Evolutionary conservation across 2,329 filamentous ascomycete species (phyloP).

Genomic region (Talaromyces sp.): DNA sequence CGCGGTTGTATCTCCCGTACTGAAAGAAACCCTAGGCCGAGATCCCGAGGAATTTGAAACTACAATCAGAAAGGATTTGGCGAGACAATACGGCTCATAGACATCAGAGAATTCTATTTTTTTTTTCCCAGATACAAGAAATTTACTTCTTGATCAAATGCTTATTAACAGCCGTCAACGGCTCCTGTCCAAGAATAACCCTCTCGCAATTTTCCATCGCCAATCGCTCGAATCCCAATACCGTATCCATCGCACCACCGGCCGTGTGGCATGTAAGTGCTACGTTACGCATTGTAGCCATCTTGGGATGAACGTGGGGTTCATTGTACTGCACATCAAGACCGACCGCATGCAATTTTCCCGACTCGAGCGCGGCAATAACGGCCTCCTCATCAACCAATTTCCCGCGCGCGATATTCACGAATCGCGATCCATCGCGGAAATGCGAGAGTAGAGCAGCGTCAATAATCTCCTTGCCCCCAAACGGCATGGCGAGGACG

Average conservation of each 20-base stretch:
- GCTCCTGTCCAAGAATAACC: conserved; percentile 12
- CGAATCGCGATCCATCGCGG: conserved; percentile 47
- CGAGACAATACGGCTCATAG: not conserved
- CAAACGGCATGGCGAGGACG: conserved; percentile 41
- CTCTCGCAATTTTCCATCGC: conserved; percentile 44
- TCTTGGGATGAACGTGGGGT: conserved; percentile 46
- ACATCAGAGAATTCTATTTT: no score
- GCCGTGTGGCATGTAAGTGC: conserved; percentile 47
- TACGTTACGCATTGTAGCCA: conserved; percentile 43
- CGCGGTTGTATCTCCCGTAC: conserved; percentile 38
- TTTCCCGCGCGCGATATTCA: conserved; percentile 53
- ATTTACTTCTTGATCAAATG: conserved; percentile 14
- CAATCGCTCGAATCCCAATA: conserved; percentile 44
- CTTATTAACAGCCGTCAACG: conserved; percentile 17
- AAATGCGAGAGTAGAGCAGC: conserved; percentile 40
- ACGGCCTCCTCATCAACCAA: conserved; percentile 53
- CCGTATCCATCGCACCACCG: conserved; percentile 47
- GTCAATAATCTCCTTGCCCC: conserved; percentile 42
- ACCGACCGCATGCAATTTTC: conserved; percentile 46
- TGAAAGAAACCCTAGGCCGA: conserved; percentile 43
- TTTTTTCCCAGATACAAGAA: not conserved
- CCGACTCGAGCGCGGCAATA: conserved; percentile 45
- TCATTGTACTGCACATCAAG: conserved; percentile 55
- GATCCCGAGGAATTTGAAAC: conserved; percentile 44
- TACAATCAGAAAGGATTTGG: conserved; percentile 18